A percentile compares a stretch with the other conserved stretches of the same genome.
Conservation (phyloP, 192 early-diverging fungal species). For the Coemansia aciculifera region DNA sequence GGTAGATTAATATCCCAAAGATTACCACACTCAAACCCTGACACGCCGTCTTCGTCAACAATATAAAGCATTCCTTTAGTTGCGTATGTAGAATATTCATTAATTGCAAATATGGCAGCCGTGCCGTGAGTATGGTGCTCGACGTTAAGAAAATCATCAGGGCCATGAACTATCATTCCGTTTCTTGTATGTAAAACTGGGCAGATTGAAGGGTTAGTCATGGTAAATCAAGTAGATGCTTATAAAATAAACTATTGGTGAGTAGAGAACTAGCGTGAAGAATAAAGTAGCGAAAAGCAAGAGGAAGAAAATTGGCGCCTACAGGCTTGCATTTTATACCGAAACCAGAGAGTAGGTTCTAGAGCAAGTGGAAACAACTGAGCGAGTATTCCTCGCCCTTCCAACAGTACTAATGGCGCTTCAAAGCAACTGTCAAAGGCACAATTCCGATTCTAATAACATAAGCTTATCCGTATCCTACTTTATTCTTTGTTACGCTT, state of each 20-base stretch:
- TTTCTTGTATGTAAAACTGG: not conserved
- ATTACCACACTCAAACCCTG: not conserved
- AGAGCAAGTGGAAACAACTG: no score
- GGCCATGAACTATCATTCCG: not conserved
- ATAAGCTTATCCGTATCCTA: no score
- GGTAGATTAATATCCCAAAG: not conserved
- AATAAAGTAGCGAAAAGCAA: not conserved
- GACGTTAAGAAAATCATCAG: not conserved
- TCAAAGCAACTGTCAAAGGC: no score
- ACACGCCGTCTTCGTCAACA: not conserved
- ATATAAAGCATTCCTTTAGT: not conserved
- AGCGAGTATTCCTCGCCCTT: no score
- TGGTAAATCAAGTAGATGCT: not conserved
- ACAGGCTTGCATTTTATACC: not conserved
- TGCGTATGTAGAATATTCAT: not conserved
- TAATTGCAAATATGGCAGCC: not conserved
- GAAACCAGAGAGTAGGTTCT: no score
- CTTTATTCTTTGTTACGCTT: no score
- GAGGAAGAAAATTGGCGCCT: not conserved
- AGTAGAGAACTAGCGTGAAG: not conserved
- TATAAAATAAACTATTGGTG: not conserved
- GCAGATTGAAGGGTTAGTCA: not conserved
- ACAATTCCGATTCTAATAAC: no score
- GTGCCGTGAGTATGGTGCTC: not conserved
- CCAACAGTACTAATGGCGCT: no score